These are phyloP conservation scores for Coemansia sp. DNA, from an alignment of 192 early-diverging fungal species.

Conservation along the genomic window DNA sequence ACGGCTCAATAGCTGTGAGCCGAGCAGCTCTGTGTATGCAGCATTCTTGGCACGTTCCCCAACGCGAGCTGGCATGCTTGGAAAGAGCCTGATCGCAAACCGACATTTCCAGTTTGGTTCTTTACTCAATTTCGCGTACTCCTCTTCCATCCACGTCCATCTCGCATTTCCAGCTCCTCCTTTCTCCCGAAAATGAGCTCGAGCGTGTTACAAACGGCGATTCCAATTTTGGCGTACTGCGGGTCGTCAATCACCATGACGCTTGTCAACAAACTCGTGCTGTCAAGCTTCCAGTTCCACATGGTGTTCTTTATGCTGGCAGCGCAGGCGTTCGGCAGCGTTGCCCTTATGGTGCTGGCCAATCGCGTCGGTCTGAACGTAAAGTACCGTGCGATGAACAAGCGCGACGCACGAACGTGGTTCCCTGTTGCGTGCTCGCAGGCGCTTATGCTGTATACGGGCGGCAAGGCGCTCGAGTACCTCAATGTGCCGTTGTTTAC, in stretches of 20 bases:
- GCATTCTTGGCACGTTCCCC: too few relatives aligned
- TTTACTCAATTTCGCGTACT: neutral
- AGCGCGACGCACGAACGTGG: slow-evolving; percentile 69
- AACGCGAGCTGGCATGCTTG: too few relatives aligned
- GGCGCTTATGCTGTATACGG: slow-evolving; percentile 96
- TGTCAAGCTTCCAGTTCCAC: slow-evolving; percentile 77
- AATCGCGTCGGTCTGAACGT: slow-evolving; percentile 58
- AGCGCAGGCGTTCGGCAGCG: slow-evolving; percentile 68
- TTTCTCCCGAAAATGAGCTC: slow-evolving; percentile 21
- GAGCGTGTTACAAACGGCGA: slow-evolving; percentile 42
- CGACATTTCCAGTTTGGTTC: neutral
- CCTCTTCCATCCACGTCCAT: neutral
- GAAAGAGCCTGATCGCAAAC: too few relatives aligned
- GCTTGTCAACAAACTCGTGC: slow-evolving; percentile 83
- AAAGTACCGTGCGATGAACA: slow-evolving; percentile 67
- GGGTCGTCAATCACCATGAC: slow-evolving; percentile 86
- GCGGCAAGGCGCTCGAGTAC: slow-evolving; percentile 90
- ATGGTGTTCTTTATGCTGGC: slow-evolving; percentile 83
- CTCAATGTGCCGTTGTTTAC: slow-evolving; percentile 94
- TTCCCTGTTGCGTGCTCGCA: slow-evolving; percentile 81
- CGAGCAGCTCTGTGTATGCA: too few relatives aligned
- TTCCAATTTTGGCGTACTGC: slow-evolving; percentile 87
- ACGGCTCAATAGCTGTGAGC: too few relatives aligned
- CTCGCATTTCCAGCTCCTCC: neutral
- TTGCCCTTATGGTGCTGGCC: slow-evolving; percentile 58